These are phyloP conservation scores for Penicillium flavigenum DNA, from an alignment of 495 filamentous ascomycete genomes.

Conservation along the genomic window DNA sequence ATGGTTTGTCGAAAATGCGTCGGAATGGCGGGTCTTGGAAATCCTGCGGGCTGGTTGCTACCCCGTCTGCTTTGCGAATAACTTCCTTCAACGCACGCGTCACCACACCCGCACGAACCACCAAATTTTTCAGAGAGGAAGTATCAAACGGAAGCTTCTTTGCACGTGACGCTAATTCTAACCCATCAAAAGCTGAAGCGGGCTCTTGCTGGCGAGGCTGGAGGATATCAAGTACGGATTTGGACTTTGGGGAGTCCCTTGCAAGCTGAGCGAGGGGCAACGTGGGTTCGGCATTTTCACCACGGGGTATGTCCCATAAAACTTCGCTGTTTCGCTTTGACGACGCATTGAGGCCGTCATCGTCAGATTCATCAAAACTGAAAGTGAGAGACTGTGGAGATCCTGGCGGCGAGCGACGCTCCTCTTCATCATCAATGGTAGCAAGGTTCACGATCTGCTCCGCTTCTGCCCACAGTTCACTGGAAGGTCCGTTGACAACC, in stretches of 20 bases:
- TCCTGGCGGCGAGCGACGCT: slow-evolving; percentile 45
- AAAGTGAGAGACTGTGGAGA: slow-evolving; percentile 54
- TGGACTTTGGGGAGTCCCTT: slow-evolving; percentile 60
- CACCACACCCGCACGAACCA: slow-evolving; percentile 77
- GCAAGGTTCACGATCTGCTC: slow-evolving; percentile 85
- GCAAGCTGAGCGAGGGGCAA: slow-evolving; percentile 23
- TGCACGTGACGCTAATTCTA: slow-evolving; percentile 45
- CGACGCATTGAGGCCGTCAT: slow-evolving; percentile 47
- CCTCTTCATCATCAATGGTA: slow-evolving; percentile 76
- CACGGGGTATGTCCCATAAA: slow-evolving; percentile 29
- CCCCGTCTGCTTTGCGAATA: slow-evolving; percentile 75
- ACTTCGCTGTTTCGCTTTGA: slow-evolving; percentile 39
- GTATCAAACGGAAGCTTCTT: slow-evolving; percentile 92
- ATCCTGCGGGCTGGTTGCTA: slow-evolving; percentile 57
- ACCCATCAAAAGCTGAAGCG: slow-evolving; percentile 38
- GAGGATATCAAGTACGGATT: slow-evolving; percentile 81
- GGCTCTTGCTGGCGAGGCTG: slow-evolving; percentile 61
- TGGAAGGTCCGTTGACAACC: slow-evolving; percentile 60
- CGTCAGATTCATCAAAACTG: slow-evolving; percentile 60
- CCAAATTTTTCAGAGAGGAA: slow-evolving; percentile 80
- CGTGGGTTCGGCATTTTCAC: background rate
- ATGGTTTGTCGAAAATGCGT: slow-evolving; percentile 45
- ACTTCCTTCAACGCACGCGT: slow-evolving; percentile 71
- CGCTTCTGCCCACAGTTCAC: slow-evolving; percentile 76
- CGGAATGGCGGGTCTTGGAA: slow-evolving; percentile 45